A percentile compares a stretch with the other conserved stretches of the same genome.
phyloP scores from a whole-genome alignment of 129 eudicot species.

The Tagetes erecta region DNA sequence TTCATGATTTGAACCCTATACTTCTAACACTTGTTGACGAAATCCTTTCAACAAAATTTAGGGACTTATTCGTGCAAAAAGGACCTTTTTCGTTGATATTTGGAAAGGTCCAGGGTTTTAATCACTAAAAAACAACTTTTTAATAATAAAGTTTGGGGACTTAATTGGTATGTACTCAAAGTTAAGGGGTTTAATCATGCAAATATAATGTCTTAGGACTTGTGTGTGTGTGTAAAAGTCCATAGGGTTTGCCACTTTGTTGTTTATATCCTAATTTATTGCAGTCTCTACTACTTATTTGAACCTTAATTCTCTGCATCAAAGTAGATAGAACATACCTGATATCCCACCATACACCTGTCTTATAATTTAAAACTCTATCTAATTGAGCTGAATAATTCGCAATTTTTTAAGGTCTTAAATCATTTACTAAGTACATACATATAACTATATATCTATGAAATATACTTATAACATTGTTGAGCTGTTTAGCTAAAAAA shows the following conservation, averaged over 20 bases:
- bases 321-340: conserved; percentile 3
- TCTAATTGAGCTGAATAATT: neutral
- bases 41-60: neutral
- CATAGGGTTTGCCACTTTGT: neutral
- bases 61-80: neutral
- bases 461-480: neutral
- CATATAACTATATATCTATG: neutral
- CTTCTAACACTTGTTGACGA: neutral
- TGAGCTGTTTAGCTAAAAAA: neutral
- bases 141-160: neutral
- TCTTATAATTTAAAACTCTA: neutral
- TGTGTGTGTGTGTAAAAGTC: neutral
- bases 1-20: neutral
- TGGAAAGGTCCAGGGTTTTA: neutral
- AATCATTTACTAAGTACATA: neutral
- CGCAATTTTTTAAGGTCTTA: neutral
- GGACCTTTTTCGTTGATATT: neutral
- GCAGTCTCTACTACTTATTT: neutral
- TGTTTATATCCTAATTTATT: neutral
- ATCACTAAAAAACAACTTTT: neutral
- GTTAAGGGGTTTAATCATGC: neutral
- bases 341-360: neutral
- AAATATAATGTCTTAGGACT: neutral
- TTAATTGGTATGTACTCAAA: neutral
- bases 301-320: neutral